Base-by-base conservation (phyloP, 2,329 filamentous ascomycete species). In the Penicillium sp. region DNA sequence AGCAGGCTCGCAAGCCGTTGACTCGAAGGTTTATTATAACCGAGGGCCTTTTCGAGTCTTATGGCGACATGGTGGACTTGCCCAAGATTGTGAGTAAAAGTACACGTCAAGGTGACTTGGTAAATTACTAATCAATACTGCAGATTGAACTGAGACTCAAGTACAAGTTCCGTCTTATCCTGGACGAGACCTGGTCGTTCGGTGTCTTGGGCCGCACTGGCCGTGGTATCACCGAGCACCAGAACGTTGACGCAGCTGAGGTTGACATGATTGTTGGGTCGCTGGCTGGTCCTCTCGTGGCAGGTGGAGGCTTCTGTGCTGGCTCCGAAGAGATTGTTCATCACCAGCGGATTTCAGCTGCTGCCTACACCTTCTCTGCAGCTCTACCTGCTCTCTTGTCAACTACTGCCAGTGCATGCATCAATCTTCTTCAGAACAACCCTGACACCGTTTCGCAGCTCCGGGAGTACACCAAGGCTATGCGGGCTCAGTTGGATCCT, bases 191-290 rank as follows among this genome's bases (percentile, higher is more conserved):
- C 1, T 95, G 90, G 87, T 96, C 92, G 1, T 99, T 97, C 70
- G 95, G 93, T 54, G 89, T 97, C 16, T 82, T 99, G 5, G 94
- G 94, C 44, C 84, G 91, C 56, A 96, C 90, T 24, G 95, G 94
- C 18, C 87, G 91, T 47, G 94, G 94, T 53, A 80, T 97, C 36
- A 97, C 94, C 0, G 95, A 99, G 76, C 90, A 93, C 6, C 94
- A 97, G 69, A 96, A 97, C 64, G 93, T 99, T 16, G 94, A 97
- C 70, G 86, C 93, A 0, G 85, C 87, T 9, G 89, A 95, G 68
- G 86, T 99, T 45, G 94, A 99, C 76, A 96, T 99, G 91, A 93
- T 99, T 61, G 84, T 97, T 47, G 94, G 95, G 41, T 95, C 90
- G 33, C 84, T 99, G 42, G 86, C 93, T 12, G 93, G 94, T 2